phyloP scores from a whole-genome alignment of 1,284 basidiomycete genomes.

The Boletellus sp. region DNA sequence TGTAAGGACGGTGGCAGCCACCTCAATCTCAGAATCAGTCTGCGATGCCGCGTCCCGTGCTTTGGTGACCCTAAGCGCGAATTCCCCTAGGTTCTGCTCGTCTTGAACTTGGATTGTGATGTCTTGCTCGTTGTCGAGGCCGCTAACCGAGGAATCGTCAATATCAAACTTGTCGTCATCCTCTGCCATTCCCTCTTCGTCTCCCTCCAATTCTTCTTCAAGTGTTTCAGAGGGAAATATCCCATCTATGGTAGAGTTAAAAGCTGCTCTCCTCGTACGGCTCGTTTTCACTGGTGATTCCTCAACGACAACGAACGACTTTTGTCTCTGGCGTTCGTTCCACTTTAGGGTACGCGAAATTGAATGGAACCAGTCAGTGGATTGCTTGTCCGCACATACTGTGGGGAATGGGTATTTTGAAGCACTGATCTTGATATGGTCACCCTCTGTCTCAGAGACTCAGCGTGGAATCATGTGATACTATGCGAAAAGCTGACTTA shows the following conservation, averaged over 20 bases:
- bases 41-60: conserved; percentile 33
- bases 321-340: conserved; percentile 95
- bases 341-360: conserved; percentile 45
- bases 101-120: conserved; percentile 15
- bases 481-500: conserved; percentile 41
- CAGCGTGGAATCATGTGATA: conserved; percentile 9
- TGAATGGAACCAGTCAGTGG: conserved; percentile 97
- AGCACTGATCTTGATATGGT: conserved; percentile 98
- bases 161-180: conserved; percentile 85
- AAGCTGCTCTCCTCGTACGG: conserved; percentile 25
- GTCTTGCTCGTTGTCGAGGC: conserved; percentile 35
- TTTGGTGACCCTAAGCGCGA: conserved; percentile 23
- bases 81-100: conserved; percentile 20
- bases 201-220: conserved; percentile 41
- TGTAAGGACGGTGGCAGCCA: conserved; percentile 36
- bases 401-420: conserved; percentile 99
- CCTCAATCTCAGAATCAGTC: conserved; percentile 30
- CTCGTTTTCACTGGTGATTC: conserved; percentile 60
- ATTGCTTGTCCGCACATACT: conserved; percentile 95
- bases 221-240: conserved; percentile 30
- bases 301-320: conserved; percentile 97
- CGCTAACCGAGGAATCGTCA: conserved; percentile 73
- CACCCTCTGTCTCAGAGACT: conserved; percentile 69
- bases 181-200: conserved; percentile 43
- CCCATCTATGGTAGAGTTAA: conserved; percentile 14